These are phyloP conservation scores for Diaporthe helianthi DNA, from an alignment of 2,329 filamentous ascomycete genomes.

Conservation along the genomic window DNA sequence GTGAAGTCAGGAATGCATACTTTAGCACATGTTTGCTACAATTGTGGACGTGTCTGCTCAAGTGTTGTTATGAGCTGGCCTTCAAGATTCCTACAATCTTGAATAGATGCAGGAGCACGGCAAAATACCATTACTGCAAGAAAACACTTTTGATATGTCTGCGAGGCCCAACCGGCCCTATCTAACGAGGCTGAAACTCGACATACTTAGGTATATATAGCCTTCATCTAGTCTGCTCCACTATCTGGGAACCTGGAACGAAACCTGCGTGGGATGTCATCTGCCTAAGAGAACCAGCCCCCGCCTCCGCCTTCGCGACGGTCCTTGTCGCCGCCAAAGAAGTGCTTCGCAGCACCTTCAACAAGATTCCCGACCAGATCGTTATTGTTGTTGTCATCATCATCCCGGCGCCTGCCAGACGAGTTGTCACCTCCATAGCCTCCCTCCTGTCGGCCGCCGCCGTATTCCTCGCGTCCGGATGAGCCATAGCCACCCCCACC, in stretches of 20 bases:
- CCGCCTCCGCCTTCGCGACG: conserved; percentile 34
- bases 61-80: no score
- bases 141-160: background rate
- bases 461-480: conserved; percentile 6
- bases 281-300: conserved; percentile 32
- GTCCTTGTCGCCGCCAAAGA: conserved; percentile 26
- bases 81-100: background rate
- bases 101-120: background rate
- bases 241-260: background rate
- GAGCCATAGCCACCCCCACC: conserved; percentile 17
- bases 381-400: conserved; percentile 31
- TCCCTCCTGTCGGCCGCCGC: conserved; percentile 7
- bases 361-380: conserved; percentile 25
- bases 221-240: background rate
- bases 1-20: background rate
- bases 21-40: background rate
- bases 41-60: background rate
- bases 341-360: conserved; percentile 18
- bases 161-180: background rate
- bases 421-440: conserved; percentile 20
- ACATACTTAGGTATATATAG: background rate
- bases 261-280: conserved; percentile 2
- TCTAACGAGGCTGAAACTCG: background rate
- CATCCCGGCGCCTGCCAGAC: conserved; percentile 31
- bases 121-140: background rate